Percentiles rank a stretch among this genome's conserved stretches.
These are phyloP conservation scores for Colletotrichum costaricense DNA, from an alignment of 2,329 filamentous ascomycete species.

Conservation along the genomic window DNA sequence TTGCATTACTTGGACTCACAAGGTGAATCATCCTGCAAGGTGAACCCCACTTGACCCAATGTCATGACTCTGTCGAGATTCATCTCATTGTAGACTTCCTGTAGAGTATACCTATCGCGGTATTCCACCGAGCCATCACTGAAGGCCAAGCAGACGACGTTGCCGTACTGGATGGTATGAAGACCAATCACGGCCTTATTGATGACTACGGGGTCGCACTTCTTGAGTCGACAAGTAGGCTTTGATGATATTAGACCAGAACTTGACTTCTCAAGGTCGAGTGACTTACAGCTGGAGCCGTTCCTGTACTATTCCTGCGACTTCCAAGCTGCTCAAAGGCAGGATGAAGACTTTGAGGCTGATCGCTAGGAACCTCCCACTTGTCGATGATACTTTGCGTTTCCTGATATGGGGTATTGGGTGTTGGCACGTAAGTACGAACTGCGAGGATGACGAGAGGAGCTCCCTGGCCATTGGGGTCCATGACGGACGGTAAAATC, in stretches of 20 bases:
- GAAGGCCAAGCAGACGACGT: conserved; percentile 77
- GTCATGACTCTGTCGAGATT: conserved; percentile 75
- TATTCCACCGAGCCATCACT: conserved; percentile 87
- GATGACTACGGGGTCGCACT: conserved; percentile 74
- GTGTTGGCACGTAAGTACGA: conserved; percentile 70
- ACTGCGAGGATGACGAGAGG: conserved; percentile 77
- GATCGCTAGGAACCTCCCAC: conserved; percentile 82
- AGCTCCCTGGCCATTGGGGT: conserved; percentile 66
- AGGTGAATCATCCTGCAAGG: conserved; percentile 73
- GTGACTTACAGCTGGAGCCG: conserved; percentile 37
- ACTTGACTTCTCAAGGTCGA: neutral
- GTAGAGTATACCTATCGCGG: conserved; percentile 80
- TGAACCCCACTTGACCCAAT: conserved; percentile 82
- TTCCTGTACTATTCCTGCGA: conserved; percentile 65
- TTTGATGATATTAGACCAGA: conserved; percentile 34
- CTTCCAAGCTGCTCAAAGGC: conserved; percentile 81
- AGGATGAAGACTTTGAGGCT: conserved; percentile 74
- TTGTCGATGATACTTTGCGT: conserved; percentile 81
- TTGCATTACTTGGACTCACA: conserved; percentile 59
- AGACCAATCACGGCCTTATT: conserved; percentile 79
- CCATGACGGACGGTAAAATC: conserved; percentile 74
- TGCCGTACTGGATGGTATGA: conserved; percentile 76
- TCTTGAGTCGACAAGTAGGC: conserved; percentile 61
- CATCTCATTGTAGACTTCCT: conserved; percentile 72
- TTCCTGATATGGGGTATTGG: conserved; percentile 69